These are phyloP conservation scores for Podila clonocystis DNA, from an alignment of 192 early-diverging fungal genomes.

Conservation along the genomic window DNA sequence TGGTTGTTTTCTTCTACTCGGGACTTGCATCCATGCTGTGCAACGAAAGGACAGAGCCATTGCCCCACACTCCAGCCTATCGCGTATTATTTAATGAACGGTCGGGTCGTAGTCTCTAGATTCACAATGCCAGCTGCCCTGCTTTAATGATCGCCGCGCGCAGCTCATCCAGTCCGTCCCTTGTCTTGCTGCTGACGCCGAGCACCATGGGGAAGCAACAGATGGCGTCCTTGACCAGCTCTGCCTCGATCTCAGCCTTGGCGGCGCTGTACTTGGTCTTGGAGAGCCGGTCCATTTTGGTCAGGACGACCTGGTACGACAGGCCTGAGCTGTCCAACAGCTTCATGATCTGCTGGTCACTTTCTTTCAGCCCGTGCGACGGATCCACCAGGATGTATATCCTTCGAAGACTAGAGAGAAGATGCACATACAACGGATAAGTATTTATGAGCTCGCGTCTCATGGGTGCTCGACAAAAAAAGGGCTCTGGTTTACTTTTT, in stretches of 20 bases:
- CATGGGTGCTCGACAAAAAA: background rate
- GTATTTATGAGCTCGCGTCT: background rate
- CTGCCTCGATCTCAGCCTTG: conserved; percentile 52
- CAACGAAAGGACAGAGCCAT: too few species aligned
- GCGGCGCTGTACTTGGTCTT: conserved; percentile 40
- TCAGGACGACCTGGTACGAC: conserved; percentile 63
- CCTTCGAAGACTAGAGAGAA: conserved; percentile 45
- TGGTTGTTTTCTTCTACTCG: background rate
- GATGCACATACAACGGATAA: background rate
- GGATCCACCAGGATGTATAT: conserved; percentile 60
- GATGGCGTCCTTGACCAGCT: conserved; percentile 54
- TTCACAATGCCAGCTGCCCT: conserved; percentile 24
- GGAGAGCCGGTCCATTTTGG: conserved; percentile 56
- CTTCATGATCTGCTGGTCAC: conserved; percentile 55
- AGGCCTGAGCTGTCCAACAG: conserved; percentile 51
- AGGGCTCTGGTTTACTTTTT: conserved; percentile 42
- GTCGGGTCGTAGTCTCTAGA: background rate
- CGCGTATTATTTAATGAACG: background rate
- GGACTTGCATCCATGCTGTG: too few species aligned
- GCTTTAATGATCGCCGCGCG: conserved; percentile 47
- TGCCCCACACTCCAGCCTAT: background rate
- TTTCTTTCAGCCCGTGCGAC: conserved; percentile 57
- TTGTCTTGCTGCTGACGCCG: conserved; percentile 46
- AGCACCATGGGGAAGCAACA: conserved; percentile 60
- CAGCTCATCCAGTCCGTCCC: conserved; percentile 41